Conservation (phyloP, 192 early-diverging fungal species). For the Gonapodya sp. region DNA sequence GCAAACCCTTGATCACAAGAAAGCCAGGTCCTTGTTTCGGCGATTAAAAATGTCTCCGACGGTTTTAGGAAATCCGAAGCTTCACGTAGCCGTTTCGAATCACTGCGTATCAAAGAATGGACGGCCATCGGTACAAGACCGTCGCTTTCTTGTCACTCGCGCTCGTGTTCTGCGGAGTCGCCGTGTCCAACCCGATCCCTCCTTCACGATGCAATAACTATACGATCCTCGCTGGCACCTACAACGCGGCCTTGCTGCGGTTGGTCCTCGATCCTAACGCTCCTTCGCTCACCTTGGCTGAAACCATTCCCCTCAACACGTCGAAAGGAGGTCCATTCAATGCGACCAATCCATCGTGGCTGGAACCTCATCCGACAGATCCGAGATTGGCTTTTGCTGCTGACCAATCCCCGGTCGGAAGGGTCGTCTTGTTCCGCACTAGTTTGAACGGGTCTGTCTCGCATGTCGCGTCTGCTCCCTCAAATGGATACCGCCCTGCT, state of each 20-base stretch:
- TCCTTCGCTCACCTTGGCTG: not conserved
- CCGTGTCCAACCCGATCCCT: too few species aligned
- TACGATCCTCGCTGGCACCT: not conserved
- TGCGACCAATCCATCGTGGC: not conserved
- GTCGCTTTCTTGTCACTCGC: too few species aligned
- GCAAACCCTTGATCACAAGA: too few species aligned
- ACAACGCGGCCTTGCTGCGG: not conserved
- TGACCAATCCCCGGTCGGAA: not conserved
- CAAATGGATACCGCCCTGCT: not conserved
- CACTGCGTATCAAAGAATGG: too few species aligned
- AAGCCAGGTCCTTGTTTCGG: too few species aligned
- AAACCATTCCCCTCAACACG: not conserved
- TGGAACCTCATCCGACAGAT: not conserved
- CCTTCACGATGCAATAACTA: too few species aligned
- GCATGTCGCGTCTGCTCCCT: not conserved
- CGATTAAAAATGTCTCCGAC: too few species aligned
- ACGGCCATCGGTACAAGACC: too few species aligned
- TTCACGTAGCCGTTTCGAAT: too few species aligned
- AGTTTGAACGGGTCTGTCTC: not conserved
- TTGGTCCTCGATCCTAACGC: not conserved
- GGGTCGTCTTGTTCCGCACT: not conserved
- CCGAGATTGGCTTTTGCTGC: not conserved
- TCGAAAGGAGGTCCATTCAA: not conserved
- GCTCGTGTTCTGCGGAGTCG: too few species aligned
- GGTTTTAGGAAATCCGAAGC: too few species aligned